phyloP scores from a whole-genome alignment of 2,329 filamentous ascomycete genomes.

The Coniella vitis region DNA sequence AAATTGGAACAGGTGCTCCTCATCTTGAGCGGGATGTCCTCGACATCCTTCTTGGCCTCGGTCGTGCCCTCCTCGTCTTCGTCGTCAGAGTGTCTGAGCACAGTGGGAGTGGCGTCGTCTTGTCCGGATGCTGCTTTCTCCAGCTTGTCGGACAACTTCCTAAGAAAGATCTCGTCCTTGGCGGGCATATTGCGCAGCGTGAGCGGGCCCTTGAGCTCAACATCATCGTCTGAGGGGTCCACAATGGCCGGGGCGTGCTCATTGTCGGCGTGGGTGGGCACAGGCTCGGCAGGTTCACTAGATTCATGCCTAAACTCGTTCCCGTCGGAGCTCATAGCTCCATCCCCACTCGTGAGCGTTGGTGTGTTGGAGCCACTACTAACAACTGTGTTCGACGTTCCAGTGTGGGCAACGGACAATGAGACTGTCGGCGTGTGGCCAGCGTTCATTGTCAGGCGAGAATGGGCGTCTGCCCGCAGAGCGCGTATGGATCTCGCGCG shows the following conservation, averaged over 20 bases:
- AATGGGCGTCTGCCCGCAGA: constrained; percentile 40
- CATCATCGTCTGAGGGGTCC: constrained; percentile 36
- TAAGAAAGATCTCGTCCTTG: constrained; percentile 49
- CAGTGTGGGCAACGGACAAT: constrained; percentile 40
- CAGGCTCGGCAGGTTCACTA: constrained; percentile 18
- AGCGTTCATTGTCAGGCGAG: constrained; percentile 53
- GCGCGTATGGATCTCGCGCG: constrained; percentile 15
- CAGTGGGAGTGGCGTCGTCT: constrained; percentile 41
- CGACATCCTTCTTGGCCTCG: constrained; percentile 26
- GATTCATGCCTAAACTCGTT: constrained; percentile 11
- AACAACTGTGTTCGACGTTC: constrained; percentile 30
- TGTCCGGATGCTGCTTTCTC: constrained; percentile 40
- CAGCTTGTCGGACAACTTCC: constrained; percentile 43
- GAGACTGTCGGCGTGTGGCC: constrained; percentile 58
- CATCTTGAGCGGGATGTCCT: constrained; percentile 40
- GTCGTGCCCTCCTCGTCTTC: constrained; percentile 19
- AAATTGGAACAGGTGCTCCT: constrained; percentile 38
- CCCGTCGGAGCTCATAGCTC: constrained; percentile 14
- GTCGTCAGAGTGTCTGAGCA: constrained; percentile 24
- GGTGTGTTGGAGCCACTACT: constrained; percentile 36
- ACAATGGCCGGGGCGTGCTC: constrained; percentile 23
- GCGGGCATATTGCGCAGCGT: constrained; percentile 50
- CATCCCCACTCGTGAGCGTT: constrained; percentile 21
- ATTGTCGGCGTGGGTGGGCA: constrained; percentile 9
- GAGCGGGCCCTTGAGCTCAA: constrained; percentile 43